These are phyloP conservation scores for Fagopyrum esculentum DNA, from an alignment of 148 eudicot genomes.

Conservation along the genomic window DNA sequence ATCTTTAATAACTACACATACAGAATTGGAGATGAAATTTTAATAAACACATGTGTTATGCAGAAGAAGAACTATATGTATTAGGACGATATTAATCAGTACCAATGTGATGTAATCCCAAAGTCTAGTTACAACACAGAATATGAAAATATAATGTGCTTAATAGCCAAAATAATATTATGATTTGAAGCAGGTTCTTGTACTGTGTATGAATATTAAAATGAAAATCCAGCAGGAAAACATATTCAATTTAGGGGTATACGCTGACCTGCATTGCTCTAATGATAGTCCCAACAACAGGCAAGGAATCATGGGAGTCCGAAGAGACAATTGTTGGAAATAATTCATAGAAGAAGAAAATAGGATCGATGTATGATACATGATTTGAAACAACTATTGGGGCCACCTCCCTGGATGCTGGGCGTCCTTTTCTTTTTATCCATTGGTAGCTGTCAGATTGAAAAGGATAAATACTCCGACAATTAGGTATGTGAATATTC, in stretches of 20 bases:
- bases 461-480: background rate
- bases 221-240: background rate
- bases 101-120: background rate
- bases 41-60: background rate
- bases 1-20: background rate
- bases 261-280: conserved; percentile 95
- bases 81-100: background rate
- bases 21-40: background rate
- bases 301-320: conserved; percentile 92
- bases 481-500: background rate
- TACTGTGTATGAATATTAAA: background rate
- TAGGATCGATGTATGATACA: conserved; percentile 92
- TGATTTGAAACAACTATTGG: conserved; percentile 94
- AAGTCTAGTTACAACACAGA: background rate
- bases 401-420: conserved; percentile 82
- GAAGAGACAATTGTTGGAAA: conserved; percentile 88
- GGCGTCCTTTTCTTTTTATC: conserved; percentile 82
- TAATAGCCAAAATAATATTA: background rate
- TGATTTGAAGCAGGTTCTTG: background rate
- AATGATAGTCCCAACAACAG: conserved; percentile 88
- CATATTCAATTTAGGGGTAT: background rate
- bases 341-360: conserved; percentile 88
- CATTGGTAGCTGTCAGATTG: conserved; percentile 62
- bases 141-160: background rate
- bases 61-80: background rate